Conservation (phyloP, 768 basidiomycete genomes). For the Myochromella boudieri region DNA sequence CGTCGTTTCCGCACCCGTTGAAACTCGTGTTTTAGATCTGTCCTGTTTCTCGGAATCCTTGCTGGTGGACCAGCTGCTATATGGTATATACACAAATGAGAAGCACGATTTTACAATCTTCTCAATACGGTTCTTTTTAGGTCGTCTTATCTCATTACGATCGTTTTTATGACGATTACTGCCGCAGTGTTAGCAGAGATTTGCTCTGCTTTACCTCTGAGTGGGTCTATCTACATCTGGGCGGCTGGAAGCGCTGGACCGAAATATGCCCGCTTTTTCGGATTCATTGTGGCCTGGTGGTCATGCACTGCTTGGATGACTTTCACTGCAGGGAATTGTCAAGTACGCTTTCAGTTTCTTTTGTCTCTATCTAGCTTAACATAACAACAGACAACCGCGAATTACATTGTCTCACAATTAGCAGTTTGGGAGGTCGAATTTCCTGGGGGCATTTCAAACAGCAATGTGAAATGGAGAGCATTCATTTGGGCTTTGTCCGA, state of each 20-base stretch:
- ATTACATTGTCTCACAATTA: constrained; percentile 85
- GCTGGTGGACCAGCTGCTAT: constrained; percentile 88
- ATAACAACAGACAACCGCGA: constrained; percentile 69
- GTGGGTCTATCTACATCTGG: constrained; percentile 95
- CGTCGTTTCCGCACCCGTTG: not conserved
- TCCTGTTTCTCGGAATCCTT: constrained; percentile 76
- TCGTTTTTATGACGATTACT: constrained; percentile 87
- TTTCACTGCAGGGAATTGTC: constrained; percentile 85
- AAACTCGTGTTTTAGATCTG: constrained; percentile 46
- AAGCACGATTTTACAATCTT: too few species aligned
- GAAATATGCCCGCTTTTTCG: constrained; percentile 83
- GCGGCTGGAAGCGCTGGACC: constrained; percentile 90
- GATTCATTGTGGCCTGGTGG: constrained; percentile 94
- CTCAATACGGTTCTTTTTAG: too few species aligned
- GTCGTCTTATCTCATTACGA: constrained; percentile 82
- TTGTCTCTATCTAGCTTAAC: not conserved
- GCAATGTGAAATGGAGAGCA: constrained; percentile 83
- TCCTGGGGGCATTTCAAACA: constrained; percentile 71
- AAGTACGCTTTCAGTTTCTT: constrained; percentile 41
- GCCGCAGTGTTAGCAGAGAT: constrained; percentile 87
- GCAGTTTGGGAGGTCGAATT: constrained; percentile 79
- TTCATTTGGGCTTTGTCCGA: constrained; percentile 85
- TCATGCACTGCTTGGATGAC: constrained; percentile 96
- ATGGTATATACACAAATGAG: too few species aligned
- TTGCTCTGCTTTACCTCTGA: constrained; percentile 83